Percentiles rank a stretch among this genome's conserved stretches.
These are phyloP conservation scores for Hygrocybe punicea DNA, from an alignment of 768 basidiomycete species.

Conservation along the genomic window DNA sequence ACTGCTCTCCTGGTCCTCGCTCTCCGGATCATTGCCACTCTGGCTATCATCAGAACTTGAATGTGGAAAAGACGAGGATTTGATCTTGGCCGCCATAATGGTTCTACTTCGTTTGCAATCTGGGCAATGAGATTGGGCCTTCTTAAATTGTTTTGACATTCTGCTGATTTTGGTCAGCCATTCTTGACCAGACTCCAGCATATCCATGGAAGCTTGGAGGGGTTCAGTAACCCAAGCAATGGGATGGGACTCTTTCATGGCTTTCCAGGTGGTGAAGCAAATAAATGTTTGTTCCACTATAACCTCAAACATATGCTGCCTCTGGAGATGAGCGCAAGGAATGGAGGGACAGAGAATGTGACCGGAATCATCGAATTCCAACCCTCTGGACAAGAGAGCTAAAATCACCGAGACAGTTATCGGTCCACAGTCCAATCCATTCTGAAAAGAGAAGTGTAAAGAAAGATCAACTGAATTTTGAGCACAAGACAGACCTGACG, in stretches of 20 bases:
- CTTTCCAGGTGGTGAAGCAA: not conserved
- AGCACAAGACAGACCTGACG: not conserved
- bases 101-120: no score
- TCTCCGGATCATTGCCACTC: no score
- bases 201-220: no score
- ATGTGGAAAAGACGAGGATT: no score
- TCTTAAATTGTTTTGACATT: no score
- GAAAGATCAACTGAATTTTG: not conserved
- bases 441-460: not conserved
- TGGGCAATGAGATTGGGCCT: no score
- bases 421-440: not conserved
- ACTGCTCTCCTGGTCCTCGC: no score
- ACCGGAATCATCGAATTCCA: not conserved
- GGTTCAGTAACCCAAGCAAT: no score
- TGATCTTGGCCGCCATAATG: no score
- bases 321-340: not conserved
- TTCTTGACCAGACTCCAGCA: no score
- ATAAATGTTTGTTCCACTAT: not conserved
- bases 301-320: not conserved
- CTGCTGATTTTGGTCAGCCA: no score
- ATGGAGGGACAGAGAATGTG: not conserved
- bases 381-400: not conserved
- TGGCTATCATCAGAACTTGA: no score
- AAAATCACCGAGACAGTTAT: not conserved
- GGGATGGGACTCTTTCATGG: not conserved